A percentile compares a stretch with the other conserved stretches of the same genome.
Conservation (phyloP, 148 eudicot genomes). For the Vaccinium macrocarpon region DNA sequence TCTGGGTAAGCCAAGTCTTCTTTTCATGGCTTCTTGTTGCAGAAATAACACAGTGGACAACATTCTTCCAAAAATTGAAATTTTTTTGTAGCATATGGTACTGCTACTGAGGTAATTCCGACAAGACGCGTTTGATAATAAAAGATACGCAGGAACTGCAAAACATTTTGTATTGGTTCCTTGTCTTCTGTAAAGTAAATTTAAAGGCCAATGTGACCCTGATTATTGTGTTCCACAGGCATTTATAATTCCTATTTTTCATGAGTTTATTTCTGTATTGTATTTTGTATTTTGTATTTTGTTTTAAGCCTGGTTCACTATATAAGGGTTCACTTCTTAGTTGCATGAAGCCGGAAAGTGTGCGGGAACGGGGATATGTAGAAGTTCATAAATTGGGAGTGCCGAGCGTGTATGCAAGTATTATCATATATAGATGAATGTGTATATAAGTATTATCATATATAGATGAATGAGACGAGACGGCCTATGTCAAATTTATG, state of each 20-base stretch:
- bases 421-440: too few relatives aligned
- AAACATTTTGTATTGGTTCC: slow-evolving; percentile 11
- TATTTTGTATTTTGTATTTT: background rate
- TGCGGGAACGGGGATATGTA: too few relatives aligned
- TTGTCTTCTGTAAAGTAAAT: background rate
- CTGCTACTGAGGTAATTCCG: slow-evolving; percentile 4
- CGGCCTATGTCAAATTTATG: too few relatives aligned
- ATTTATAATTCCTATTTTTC: background rate
- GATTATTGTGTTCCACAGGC: background rate
- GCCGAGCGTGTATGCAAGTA: too few relatives aligned
- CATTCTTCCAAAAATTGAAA: background rate
- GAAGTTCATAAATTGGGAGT: too few relatives aligned
- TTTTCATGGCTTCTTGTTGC: slow-evolving; percentile 1
- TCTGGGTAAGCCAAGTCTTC: slow-evolving; percentile 8
- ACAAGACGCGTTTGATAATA: background rate
- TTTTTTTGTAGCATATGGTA: slow-evolving; percentile 8
- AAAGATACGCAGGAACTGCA: background rate
- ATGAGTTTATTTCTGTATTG: background rate
- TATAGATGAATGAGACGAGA: too few relatives aligned
- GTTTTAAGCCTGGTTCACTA: background rate
- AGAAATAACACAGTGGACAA: slow-evolving; percentile 19
- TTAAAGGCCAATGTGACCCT: background rate
- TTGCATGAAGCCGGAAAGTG: too few relatives aligned
- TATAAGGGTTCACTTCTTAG: background rate
- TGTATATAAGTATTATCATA: too few relatives aligned